A percentile compares a stretch with the other conserved stretches of the same genome.
Evolutionary conservation across 352 stramenopile genomes (phyloP).

Genomic region (Phytopythium oedochilum): DNA sequence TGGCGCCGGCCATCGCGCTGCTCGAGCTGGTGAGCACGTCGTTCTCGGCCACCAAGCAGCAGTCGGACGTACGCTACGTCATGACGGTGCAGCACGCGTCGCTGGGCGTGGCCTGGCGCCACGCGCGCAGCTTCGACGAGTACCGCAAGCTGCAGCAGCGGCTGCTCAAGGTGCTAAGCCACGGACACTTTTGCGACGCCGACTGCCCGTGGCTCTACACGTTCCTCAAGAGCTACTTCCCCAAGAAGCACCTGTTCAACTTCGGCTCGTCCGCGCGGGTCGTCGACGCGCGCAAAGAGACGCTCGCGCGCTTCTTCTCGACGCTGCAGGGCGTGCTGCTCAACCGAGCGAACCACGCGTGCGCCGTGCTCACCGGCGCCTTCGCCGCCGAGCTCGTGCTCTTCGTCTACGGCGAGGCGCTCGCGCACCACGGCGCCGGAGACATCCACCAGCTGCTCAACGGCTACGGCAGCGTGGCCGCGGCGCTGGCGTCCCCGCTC

Average conservation of each 20-base stretch:
- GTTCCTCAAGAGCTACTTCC: conserved; percentile 78
- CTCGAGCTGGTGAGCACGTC: conserved; percentile 47
- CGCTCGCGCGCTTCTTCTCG: conserved; percentile 56
- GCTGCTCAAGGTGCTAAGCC: conserved; percentile 51
- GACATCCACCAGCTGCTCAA: conserved; percentile 5
- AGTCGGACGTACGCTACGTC: conserved; percentile 55
- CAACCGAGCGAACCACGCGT: conserved; percentile 57
- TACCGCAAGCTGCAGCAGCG: conserved; percentile 67
- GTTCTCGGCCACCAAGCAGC: conserved; percentile 41
- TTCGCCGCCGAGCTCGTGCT: conserved; percentile 46
- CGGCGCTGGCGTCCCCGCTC: conserved; percentile 1
- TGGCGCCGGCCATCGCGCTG: conserved; percentile 40
- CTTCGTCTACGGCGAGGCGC: conserved; percentile 61
- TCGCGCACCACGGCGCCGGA: conserved; percentile 40
- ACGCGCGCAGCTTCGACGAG: conserved; percentile 61
- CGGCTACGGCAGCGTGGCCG: neutral
- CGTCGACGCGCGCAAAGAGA: conserved; percentile 36
- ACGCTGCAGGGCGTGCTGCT: conserved; percentile 51
- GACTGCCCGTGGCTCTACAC: conserved; percentile 72
- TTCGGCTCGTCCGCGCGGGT: conserved; percentile 36
- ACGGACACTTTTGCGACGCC: conserved; percentile 69
- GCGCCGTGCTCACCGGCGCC: conserved; percentile 24
- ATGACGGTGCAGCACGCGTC: conserved; percentile 37
- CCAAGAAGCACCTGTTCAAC: conserved; percentile 54
- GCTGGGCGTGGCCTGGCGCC: conserved; percentile 36